Evolutionary conservation across 352 stramenopile species (phyloP).

Genomic region (Peronospora destructor): DNA sequence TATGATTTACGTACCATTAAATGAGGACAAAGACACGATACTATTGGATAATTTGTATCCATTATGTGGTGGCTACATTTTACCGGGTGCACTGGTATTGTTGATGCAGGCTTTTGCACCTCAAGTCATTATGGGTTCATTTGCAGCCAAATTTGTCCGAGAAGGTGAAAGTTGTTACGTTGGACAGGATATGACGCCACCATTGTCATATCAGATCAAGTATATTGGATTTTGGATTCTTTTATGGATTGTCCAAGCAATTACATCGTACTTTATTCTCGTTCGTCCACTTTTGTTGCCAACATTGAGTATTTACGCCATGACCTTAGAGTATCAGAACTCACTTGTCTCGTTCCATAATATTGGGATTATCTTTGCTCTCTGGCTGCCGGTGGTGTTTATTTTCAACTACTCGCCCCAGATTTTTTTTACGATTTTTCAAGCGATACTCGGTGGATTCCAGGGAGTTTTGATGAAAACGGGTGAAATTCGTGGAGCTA

Average conservation of each 20-base stretch:
- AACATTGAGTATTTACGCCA: slow-evolving; percentile 64
- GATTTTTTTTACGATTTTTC: slow-evolving; percentile 78
- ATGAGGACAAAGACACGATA: slow-evolving; percentile 37
- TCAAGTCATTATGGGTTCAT: slow-evolving; percentile 46
- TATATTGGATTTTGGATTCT: slow-evolving; percentile 63
- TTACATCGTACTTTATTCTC: slow-evolving; percentile 63
- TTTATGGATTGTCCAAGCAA: slow-evolving; percentile 45
- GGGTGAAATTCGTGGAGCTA: slow-evolving; percentile 55
- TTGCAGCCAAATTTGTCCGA: slow-evolving; percentile 62
- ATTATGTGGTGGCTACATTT: slow-evolving; percentile 38
- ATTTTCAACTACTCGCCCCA: slow-evolving; percentile 80
- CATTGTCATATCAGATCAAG: slow-evolving; percentile 50
- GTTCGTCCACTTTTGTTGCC: slow-evolving; percentile 57
- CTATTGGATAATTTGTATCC: slow-evolving; percentile 41
- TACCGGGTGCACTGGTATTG: slow-evolving; percentile 45
- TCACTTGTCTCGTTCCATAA: slow-evolving; percentile 72
- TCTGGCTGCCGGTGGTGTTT: slow-evolving; percentile 60
- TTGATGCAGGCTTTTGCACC: slow-evolving; percentile 47
- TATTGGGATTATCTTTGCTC: slow-evolving; percentile 52
- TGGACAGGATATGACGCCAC: slow-evolving; percentile 54
- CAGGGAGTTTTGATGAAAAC: slow-evolving; percentile 72
- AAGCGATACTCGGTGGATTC: slow-evolving; percentile 54
- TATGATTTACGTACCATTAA: slow-evolving; percentile 58
- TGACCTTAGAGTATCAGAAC: slow-evolving; percentile 61
- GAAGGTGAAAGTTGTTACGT: slow-evolving; percentile 70